Conservation (phyloP, 2,329 filamentous ascomycete genomes). For the Ascochyta pisi region DNA sequence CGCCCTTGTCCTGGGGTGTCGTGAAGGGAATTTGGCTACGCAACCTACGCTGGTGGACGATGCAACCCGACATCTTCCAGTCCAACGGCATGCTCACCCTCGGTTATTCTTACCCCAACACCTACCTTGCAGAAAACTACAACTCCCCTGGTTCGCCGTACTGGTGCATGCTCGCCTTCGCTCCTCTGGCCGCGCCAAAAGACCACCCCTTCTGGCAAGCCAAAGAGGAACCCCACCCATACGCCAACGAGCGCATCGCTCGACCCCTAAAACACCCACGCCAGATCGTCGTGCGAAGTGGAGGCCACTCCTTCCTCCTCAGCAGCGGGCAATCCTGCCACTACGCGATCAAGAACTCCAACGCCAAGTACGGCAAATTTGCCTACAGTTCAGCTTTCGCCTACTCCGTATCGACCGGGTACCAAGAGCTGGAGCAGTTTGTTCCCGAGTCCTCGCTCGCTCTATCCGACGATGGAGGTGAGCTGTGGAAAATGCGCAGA, state of each 20-base stretch:
- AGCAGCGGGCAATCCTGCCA: slow-evolving; percentile 78
- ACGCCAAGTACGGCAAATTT: slow-evolving; percentile 82
- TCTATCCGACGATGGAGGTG: slow-evolving; percentile 77
- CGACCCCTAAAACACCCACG: slow-evolving; percentile 71
- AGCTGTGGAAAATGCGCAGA: slow-evolving; percentile 79
- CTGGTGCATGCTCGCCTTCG: slow-evolving; percentile 81
- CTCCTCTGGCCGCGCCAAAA: slow-evolving; percentile 72
- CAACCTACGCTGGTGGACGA: slow-evolving; percentile 81
- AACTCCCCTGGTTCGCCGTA: slow-evolving; percentile 77
- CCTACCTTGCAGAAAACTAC: slow-evolving; percentile 84
- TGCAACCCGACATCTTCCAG: slow-evolving; percentile 76
- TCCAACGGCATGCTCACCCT: slow-evolving; percentile 76
- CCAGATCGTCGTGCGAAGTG: slow-evolving; percentile 74
- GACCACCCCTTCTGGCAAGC: slow-evolving; percentile 78
- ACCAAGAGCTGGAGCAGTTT: slow-evolving; percentile 78
- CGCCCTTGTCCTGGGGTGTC: slow-evolving; percentile 77
- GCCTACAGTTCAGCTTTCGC: slow-evolving; percentile 78
- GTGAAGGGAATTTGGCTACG: slow-evolving; percentile 78
- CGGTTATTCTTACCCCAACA: slow-evolving; percentile 80
- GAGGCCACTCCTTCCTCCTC: slow-evolving; percentile 78
- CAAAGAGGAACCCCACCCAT: slow-evolving; percentile 67
- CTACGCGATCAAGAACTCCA: slow-evolving; percentile 81
- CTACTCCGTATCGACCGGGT: slow-evolving; percentile 78
- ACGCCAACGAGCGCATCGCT: slow-evolving; percentile 62
- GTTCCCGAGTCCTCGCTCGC: slow-evolving; percentile 78